These are phyloP conservation scores for Coemansia sp. DNA, from an alignment of 192 early-diverging fungal genomes.

Conservation along the genomic window DNA sequence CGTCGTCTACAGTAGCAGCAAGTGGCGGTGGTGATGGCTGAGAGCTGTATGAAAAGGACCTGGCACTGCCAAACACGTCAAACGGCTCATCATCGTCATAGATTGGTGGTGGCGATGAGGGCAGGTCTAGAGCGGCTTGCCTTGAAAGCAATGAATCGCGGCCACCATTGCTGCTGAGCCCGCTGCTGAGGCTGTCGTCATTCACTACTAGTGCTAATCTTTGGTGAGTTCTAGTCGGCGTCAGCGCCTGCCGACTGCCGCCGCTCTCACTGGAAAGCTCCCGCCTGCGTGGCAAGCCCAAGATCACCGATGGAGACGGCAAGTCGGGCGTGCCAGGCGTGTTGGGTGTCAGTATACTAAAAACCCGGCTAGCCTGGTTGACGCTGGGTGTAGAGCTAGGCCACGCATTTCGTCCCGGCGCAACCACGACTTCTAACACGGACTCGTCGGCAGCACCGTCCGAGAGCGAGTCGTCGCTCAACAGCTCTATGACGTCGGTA, in stretches of 20 bases:
- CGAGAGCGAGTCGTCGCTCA: slow-evolving; percentile 15
- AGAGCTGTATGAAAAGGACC: not conserved
- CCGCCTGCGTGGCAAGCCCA: slow-evolving; percentile 13
- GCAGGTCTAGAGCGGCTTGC: slow-evolving; percentile 33
- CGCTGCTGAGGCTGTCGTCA: not conserved
- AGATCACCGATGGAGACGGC: slow-evolving; percentile 35
- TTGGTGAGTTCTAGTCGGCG: slow-evolving; percentile 1
- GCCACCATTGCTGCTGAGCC: not conserved
- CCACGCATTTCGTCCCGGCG: not conserved
- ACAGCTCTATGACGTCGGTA: slow-evolving; percentile 19
- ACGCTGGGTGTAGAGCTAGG: slow-evolving; percentile 7
- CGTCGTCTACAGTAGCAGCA: not conserved
- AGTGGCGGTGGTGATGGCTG: not conserved
- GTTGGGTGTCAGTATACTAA: slow-evolving; percentile 5
- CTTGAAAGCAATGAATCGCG: not conserved
- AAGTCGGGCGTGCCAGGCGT: slow-evolving; percentile 39
- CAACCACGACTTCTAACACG: not conserved
- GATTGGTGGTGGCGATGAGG: slow-evolving; percentile 35
- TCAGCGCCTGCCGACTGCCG: not conserved
- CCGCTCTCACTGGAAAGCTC: slow-evolving; percentile 4
- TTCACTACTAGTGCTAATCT: not conserved
- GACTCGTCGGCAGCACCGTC: not conserved
- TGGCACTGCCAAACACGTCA: not conserved
- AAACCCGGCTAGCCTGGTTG: not conserved
- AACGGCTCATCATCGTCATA: not conserved